Evolutionary conservation across 306 rosid species (phyloP).

Genomic region (Cicer judaicum): DNA sequence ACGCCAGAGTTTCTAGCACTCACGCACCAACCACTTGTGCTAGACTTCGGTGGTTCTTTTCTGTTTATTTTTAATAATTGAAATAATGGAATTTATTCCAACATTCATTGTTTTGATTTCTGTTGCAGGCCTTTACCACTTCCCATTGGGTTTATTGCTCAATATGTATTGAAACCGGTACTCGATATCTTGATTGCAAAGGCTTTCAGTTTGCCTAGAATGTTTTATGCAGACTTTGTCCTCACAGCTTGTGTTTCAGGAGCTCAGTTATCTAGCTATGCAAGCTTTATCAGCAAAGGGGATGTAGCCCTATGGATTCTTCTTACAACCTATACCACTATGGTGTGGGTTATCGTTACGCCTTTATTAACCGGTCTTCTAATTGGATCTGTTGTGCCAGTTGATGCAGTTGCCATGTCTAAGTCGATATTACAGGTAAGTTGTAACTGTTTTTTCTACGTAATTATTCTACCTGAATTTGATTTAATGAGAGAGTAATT

Average conservation of each 20-base stretch:
- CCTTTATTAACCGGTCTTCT: no score
- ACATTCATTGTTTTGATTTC: constrained; percentile 47
- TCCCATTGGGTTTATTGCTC: constrained; percentile 76
- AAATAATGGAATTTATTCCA: constrained; percentile 43
- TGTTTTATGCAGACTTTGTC: constrained; percentile 88
- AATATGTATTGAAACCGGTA: constrained; percentile 81
- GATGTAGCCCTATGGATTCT: no score
- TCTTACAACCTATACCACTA: no score
- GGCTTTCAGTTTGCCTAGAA: constrained; percentile 71
- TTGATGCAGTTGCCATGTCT: no score
- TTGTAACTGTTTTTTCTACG: no score
- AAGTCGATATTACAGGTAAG: no score
- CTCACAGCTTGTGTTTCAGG: constrained; percentile 93
- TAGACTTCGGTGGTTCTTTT: background rate
- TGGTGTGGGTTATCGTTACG: no score
- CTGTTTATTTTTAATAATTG: constrained; percentile 30
- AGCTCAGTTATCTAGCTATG: constrained; percentile 94
- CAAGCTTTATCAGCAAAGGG: constrained; percentile 92
- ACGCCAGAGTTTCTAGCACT: no score
- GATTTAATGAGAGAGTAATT: no score
- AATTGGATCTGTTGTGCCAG: no score
- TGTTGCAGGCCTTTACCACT: constrained; percentile 89
- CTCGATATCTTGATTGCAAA: constrained; percentile 80
- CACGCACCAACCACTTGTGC: no score
- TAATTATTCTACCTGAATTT: no score